Base-by-base conservation (phyloP, 2,329 filamentous ascomycete genomes). In the Cladosporium sp. region DNA sequence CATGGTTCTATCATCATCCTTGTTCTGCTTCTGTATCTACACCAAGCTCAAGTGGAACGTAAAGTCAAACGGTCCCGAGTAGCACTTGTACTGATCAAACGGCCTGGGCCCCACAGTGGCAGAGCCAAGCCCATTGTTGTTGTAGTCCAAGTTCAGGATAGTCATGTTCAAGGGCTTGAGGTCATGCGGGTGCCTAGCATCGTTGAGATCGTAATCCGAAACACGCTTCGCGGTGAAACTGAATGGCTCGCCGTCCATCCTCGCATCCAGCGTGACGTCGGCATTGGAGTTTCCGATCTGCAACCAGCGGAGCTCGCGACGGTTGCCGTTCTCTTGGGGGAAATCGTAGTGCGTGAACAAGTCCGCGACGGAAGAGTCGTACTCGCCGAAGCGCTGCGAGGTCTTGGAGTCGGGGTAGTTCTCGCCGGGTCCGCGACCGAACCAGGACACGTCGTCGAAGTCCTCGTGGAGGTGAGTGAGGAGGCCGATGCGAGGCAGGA, bases 291-390 rank as follows among this genome's bases (percentile, higher is more conserved):
- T 51, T 40, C 42, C 58, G 52, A 72, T 65, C 29, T 63, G 55
- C 24, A 72, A 51, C 13, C 69, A 64, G 9, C 77, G 70, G 0
- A 78, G 78, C 29, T 79, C 79, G 54, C 78, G 78, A 15, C 79
- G 72, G 61, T 86, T 87, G 1, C 82, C 81, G 37, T 77, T 80
- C 59, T 87, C 84, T 63, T 87, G 84, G 0, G 84, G 84, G 12
- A 82, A 80, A 18, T 87, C 84, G 61, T 86, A 86, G 1, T 73
- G 70, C 0, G 75, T 75, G 56, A 78, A 75, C 27, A 86, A 70
- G 0, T 76, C 73, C 1, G 71, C 68, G 1, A 82, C 67, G 1
- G 58, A 58, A n/a, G 63, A 58, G 0, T 61, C 62, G 64, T 72
- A 81, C 36, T 80, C 69, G 1, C 79, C 82, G 0, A 80, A 59